Evolutionary conservation across 371 early-diverging fungal genomes (phyloP), one percentile per base, ranked within the genome.

Genomic region (Apophysomyces ossiformis): DNA sequence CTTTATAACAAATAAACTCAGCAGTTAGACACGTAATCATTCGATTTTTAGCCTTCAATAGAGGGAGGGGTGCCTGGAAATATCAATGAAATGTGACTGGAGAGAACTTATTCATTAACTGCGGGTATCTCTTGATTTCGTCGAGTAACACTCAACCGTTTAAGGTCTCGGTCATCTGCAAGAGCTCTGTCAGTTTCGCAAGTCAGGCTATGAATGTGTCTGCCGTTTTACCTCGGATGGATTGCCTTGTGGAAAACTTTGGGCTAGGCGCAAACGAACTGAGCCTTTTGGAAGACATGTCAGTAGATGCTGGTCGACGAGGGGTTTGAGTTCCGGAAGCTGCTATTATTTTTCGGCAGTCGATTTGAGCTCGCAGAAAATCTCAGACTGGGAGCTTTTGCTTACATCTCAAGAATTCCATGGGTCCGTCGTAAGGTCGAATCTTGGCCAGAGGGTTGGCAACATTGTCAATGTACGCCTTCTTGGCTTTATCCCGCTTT

Each of bases 401-500:
- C 65, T 71, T 74, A 70, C 74, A 60, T 59, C 57, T 58, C 43
- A 68, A 64, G 36, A 68, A 66, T 15, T 74, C 71, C 16, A 60
- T 66, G 1, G 70, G 65, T 9, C 73, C 76, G n/a, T 68, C 69
- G 43, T 72, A 76, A 26, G 76, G 76, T 7, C 69, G 65, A 15
- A 76, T 65, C 60, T 73, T 72, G 38, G 70, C 70, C 21, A 67
- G 61, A 16, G 69, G 65, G 37, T 76, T 68, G 37, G 66, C 58
- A 26, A 76, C 66, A 58, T 73, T 76, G 57, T 76, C 76, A 56
- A 76, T 74, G 68, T 79, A 82, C 8, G 82, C 82, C 58, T 77
- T 77, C 60, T 82, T 82, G 26, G 82, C 82, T 81, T 68, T 39
- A 9, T n/a, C 21, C 21, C 21, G 9, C 9, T 26, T 50, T 41